These are phyloP conservation scores for Thermothelomyces thermophilus DNA, from an alignment of 2,329 filamentous ascomycete genomes.

Conservation along the genomic window DNA sequence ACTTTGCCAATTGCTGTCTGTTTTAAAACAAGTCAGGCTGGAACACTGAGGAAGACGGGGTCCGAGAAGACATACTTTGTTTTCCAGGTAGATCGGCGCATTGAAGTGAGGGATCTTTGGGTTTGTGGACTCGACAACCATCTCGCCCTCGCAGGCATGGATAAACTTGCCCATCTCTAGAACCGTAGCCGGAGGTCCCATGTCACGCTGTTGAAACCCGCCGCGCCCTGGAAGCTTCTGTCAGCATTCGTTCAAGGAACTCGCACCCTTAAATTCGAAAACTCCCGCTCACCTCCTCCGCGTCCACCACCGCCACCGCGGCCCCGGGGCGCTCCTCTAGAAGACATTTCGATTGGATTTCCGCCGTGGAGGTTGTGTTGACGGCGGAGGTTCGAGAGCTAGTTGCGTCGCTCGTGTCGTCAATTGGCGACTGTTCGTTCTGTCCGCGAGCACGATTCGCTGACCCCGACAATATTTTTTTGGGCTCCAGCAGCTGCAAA, in stretches of 20 bases:
- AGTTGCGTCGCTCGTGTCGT: conserved; percentile 11
- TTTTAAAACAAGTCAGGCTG: not conserved
- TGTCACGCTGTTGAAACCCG: conserved; percentile 53
- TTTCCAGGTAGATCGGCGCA: conserved; percentile 96
- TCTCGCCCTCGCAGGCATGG: conserved; percentile 94
- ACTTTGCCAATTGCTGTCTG: conserved; percentile 85
- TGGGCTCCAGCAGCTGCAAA: conserved; percentile 9
- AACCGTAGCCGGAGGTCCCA: conserved; percentile 56
- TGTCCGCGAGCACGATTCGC: not conserved
- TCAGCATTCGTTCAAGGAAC: not conserved
- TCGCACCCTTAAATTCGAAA: too few relatives aligned
- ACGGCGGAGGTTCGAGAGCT: conserved; percentile 8
- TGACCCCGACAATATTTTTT: conserved; percentile 18
- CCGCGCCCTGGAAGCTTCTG: conserved; percentile 45
- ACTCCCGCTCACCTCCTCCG: conserved; percentile 40
- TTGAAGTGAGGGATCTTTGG: conserved; percentile 98
- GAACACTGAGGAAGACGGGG: not conserved
- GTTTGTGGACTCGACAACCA: conserved; percentile 94
- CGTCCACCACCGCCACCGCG: conserved; percentile 39
- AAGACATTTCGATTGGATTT: conserved; percentile 46
- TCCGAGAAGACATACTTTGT: conserved; percentile 58
- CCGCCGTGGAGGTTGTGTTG: conserved; percentile 14
- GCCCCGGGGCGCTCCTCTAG: conserved; percentile 46
- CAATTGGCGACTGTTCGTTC: conserved; percentile 6
- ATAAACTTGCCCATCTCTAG: conserved; percentile 89